These are phyloP conservation scores for Castanopsis chinensis DNA, from an alignment of 306 rosid species.

Conservation along the genomic window DNA sequence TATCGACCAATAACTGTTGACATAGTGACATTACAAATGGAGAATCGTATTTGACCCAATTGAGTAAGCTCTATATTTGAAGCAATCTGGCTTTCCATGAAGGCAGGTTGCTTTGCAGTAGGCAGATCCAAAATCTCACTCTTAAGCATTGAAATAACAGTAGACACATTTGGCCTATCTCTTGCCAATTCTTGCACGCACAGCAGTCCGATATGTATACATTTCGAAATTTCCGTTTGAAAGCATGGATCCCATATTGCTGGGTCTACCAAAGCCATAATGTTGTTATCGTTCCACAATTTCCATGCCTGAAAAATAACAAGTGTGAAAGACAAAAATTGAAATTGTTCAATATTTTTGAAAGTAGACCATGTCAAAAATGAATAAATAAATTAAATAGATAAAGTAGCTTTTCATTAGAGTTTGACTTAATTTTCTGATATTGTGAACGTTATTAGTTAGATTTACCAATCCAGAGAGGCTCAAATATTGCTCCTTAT, in stretches of 20 bases:
- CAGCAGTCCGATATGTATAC: too few relatives aligned
- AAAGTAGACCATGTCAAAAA: too few relatives aligned
- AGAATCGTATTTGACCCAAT: neutral
- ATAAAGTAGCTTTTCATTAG: too few relatives aligned
- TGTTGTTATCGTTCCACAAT: constrained; percentile 22
- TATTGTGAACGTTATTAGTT: too few relatives aligned
- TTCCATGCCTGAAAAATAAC: constrained; percentile 24
- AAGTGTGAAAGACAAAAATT: neutral
- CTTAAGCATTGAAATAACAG: too few relatives aligned
- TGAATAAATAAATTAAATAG: too few relatives aligned
- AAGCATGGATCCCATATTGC: neutral
- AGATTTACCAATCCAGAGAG: constrained; percentile 15
- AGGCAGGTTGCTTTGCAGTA: constrained; percentile 14
- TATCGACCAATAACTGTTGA: too few relatives aligned
- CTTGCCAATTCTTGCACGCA: too few relatives aligned
- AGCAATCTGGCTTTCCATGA: neutral
- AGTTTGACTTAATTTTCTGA: too few relatives aligned
- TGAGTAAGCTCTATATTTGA: neutral
- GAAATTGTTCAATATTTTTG: neutral
- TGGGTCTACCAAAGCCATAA: constrained; percentile 8
- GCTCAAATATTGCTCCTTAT: neutral
- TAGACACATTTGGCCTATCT: too few relatives aligned
- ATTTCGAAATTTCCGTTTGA: too few relatives aligned
- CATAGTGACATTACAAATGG: neutral
- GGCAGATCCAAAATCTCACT: constrained; percentile 26